phyloP scores from a whole-genome alignment of 148 eudicot species.

The Cornus florida region DNA sequence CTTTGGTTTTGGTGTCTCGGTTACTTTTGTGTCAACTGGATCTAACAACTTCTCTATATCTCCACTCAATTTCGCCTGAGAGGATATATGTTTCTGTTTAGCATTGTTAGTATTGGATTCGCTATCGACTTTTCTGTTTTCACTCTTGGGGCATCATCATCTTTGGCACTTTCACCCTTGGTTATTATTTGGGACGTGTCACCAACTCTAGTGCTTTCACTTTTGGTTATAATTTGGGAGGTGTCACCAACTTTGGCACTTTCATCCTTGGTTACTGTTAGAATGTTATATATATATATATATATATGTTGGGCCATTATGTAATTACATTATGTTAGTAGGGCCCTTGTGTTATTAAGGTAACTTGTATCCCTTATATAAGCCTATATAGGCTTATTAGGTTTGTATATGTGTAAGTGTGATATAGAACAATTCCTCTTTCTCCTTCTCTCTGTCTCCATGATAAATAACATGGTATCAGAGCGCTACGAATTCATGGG shows the following conservation, averaged over 20 bases:
- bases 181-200: background rate
- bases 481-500: no score
- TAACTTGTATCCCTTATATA: no score
- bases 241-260: background rate
- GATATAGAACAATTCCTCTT: no score
- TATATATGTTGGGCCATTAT: no score
- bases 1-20: background rate
- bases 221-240: background rate
- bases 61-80: background rate
- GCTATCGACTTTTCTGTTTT: background rate
- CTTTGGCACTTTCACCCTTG: background rate
- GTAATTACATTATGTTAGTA: no score
- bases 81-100: background rate
- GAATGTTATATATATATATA: no score
- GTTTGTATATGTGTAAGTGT: no score
- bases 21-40: background rate
- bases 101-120: background rate
- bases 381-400: no score
- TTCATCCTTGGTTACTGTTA: constrained; percentile 2
- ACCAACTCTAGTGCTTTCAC: background rate
- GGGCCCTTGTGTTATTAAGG: no score
- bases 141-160: background rate
- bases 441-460: no score
- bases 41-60: background rate
- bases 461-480: no score